phyloP scores from a whole-genome alignment of 352 stramenopile species.

The Plasmopara halstedii region DNA sequence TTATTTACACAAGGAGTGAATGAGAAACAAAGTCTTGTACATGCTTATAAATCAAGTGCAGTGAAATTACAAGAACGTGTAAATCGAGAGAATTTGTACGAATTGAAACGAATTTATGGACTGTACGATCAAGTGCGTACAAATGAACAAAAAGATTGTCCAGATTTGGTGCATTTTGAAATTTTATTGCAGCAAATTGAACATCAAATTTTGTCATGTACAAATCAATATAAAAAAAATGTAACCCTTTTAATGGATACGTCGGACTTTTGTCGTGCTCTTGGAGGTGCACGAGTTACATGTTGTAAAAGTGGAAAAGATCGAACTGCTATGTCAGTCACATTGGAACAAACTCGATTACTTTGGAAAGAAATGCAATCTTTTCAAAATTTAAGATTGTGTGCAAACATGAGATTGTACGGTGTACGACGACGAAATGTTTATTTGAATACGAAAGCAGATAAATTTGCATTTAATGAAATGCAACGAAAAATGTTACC shows the following conservation, averaged over 20 bases:
- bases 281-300: slow-evolving; percentile 90
- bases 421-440: slow-evolving; percentile 75
- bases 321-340: slow-evolving; percentile 96
- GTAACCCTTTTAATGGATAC: slow-evolving; percentile 71
- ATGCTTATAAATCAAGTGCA: slow-evolving; percentile 65
- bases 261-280: slow-evolving; percentile 70
- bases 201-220: slow-evolving; percentile 57
- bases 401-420: slow-evolving; percentile 65
- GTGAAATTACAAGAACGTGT: slow-evolving; percentile 74
- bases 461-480: slow-evolving; percentile 85
- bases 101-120: slow-evolving; percentile 54
- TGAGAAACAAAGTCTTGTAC: slow-evolving; percentile 78
- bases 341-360: slow-evolving; percentile 85
- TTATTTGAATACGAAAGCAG: slow-evolving; percentile 76
- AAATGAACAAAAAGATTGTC: slow-evolving; percentile 13
- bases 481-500: slow-evolving; percentile 82
- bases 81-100: slow-evolving; percentile 71
- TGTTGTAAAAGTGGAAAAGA: slow-evolving; percentile 98
- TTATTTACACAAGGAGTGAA: slow-evolving; percentile 80
- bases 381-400: slow-evolving; percentile 45
- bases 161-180: too few species aligned
- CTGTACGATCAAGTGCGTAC: slow-evolving; percentile 42
- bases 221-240: slow-evolving; percentile 78
- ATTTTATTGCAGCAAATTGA: slow-evolving; percentile 61
- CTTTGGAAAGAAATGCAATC: slow-evolving; percentile 49